These are phyloP conservation scores for Hypoxylon cercidicola DNA, from an alignment of 495 filamentous ascomycete species.

Conservation along the genomic window DNA sequence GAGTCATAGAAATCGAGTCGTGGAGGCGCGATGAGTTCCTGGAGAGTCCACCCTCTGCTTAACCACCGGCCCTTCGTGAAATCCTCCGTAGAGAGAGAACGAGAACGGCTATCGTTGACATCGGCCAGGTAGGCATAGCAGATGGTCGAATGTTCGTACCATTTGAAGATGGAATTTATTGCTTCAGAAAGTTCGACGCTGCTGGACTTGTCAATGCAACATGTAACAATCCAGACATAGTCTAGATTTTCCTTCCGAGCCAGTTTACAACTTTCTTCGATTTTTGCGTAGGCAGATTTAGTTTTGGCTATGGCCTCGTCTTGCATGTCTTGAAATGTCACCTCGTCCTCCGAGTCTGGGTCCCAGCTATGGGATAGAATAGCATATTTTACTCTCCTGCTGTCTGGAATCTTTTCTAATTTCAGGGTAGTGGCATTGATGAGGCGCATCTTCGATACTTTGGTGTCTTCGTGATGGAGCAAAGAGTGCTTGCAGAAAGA, in stretches of 20 bases:
- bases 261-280: slow-evolving; percentile 29
- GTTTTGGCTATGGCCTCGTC: slow-evolving; percentile 9
- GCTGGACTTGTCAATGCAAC: slow-evolving; percentile 18
- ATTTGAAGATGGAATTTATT: slow-evolving; percentile 27
- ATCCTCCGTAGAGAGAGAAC: background rate
- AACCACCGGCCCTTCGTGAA: background rate
- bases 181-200: slow-evolving; percentile 5
- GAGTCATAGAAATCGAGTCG: slow-evolving; percentile 44
- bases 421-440: slow-evolving; percentile 24
- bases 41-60: slow-evolving; percentile 46
- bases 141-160: slow-evolving; percentile 33
- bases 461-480: background rate
- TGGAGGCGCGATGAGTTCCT: slow-evolving; percentile 48
- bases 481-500: slow-evolving; percentile 29
- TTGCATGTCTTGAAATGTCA: slow-evolving; percentile 41
- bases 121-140: slow-evolving; percentile 42
- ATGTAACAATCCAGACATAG: slow-evolving; percentile 44
- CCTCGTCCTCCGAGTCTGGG: slow-evolving; percentile 45
- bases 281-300: slow-evolving; percentile 34
- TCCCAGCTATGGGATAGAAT: slow-evolving; percentile 55
- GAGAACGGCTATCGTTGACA: slow-evolving; percentile 7
- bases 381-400: slow-evolving; percentile 42
- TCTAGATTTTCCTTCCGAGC: slow-evolving; percentile 23
- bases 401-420: slow-evolving; percentile 18
- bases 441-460: slow-evolving; percentile 31